These are phyloP conservation scores for Pestalotiopsis sp. DNA, from an alignment of 2,329 filamentous ascomycete species.

Conservation along the genomic window DNA sequence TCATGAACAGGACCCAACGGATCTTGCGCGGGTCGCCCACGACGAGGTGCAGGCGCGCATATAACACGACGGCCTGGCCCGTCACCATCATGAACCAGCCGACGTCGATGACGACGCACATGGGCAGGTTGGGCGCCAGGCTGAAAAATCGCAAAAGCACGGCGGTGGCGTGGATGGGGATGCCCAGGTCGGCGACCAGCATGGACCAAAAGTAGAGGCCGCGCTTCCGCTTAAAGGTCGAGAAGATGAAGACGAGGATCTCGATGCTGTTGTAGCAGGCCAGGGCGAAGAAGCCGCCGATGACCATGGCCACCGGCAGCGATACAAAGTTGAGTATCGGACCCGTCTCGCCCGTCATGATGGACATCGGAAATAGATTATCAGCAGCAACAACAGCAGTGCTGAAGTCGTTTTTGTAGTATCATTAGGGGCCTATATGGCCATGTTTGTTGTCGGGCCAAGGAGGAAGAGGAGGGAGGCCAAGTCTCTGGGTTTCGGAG, in stretches of 20 bases:
- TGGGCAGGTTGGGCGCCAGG: conserved; percentile 19
- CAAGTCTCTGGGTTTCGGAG: background rate
- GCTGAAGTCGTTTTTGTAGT: background rate
- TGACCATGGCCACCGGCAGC: conserved; percentile 12
- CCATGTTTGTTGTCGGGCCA: background rate
- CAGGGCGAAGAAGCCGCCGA: conserved; percentile 9
- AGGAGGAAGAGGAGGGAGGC: background rate
- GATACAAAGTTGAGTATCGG: conserved; percentile 6
- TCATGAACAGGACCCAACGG: conserved; percentile 55
- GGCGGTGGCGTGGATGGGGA: conserved; percentile 18
- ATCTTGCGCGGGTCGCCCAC: conserved; percentile 51
- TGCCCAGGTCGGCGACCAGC: conserved; percentile 31
- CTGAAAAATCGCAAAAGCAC: conserved; percentile 21
- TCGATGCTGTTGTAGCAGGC: conserved; percentile 36
- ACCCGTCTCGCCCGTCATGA: conserved; percentile 11
- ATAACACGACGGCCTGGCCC: conserved; percentile 60
- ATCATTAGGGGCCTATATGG: background rate
- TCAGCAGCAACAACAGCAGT: background rate
- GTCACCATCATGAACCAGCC: conserved; percentile 63
- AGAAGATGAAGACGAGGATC: conserved; percentile 38
- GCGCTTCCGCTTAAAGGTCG: conserved; percentile 39
- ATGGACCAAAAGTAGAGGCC: conserved; percentile 47
- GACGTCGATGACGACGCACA: conserved; percentile 33
- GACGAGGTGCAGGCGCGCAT: conserved; percentile 64
- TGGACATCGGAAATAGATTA: background rate